These are phyloP conservation scores for Amanita polypyramis DNA, from an alignment of 768 basidiomycete genomes.

Conservation along the genomic window DNA sequence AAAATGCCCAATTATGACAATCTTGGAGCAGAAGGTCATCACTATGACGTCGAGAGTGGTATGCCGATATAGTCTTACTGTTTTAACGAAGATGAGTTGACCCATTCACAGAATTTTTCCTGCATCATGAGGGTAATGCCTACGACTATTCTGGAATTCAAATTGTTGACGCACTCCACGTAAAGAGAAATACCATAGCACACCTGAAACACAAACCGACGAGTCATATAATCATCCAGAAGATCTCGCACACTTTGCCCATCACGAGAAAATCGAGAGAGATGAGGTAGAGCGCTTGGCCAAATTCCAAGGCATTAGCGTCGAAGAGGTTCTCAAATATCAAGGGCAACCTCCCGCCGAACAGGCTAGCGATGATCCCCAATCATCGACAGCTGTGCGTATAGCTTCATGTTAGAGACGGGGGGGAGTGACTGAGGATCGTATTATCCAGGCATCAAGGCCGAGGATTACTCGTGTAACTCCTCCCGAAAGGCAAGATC, in stretches of 20 bases:
- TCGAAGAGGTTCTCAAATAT: conserved; percentile 54
- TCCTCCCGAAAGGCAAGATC: conserved; percentile 66
- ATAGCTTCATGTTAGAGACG: not conserved
- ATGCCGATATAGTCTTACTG: conserved; percentile 16
- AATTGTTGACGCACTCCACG: not conserved
- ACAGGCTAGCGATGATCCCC: conserved; percentile 7
- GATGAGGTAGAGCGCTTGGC: conserved; percentile 81
- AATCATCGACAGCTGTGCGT: conserved; percentile 6
- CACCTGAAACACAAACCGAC: conserved; percentile 96
- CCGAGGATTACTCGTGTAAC: conserved; percentile 46
- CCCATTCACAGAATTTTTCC: conserved; percentile 64
- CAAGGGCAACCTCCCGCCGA: conserved; percentile 32
- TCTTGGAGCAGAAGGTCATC: conserved; percentile 85
- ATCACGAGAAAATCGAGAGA: conserved; percentile 79
- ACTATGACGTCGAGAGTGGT: conserved; percentile 90
- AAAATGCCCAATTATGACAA: conserved; percentile 77
- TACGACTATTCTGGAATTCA: not conserved
- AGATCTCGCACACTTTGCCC: conserved; percentile 84
- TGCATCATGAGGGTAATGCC: conserved; percentile 86
- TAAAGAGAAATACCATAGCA: conserved; percentile 83
- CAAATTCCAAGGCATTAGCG: conserved; percentile 69
- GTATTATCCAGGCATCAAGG: conserved; percentile 19
- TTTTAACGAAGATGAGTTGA: not conserved
- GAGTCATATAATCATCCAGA: conserved; percentile 92
- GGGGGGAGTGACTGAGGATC: conserved; percentile 5